Base-by-base conservation (phyloP, 2,329 filamentous ascomycete genomes). In the Cercospora nicotianae region DNA sequence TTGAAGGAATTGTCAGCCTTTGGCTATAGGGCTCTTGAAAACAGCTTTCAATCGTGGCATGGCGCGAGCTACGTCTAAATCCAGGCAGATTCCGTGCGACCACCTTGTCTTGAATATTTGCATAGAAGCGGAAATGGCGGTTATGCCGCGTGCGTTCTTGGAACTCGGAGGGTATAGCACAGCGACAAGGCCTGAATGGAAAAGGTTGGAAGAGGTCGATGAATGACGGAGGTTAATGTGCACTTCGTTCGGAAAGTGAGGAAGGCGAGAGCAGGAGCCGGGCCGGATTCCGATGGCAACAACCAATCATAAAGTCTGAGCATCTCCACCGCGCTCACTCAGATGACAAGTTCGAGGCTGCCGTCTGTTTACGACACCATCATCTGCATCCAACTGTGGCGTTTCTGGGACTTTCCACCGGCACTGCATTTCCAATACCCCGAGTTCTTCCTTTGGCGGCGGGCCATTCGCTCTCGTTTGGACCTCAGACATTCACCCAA, bases 311-410 rank as follows among this genome's bases (percentile, higher is more conserved):
- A n/a, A n/a, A n/a, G n/a, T n/a, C n/a, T n/a, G n/a, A n/a, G n/a
- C n/a, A n/a, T n/a, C 48, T 30, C 23, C 48, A 28, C 13, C 23
- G 48, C 23, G 18, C 31, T 26, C 48, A 55, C 48, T 26, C 23
- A 26, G 48, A 55, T 55, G 48, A 59, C 55, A 59, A 59, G 28
- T 59, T 59, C 61, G 30, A 64, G 62, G 62, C 62, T 64, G 33
- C 62, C 51, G 28, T 45, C 36, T 42, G 62, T 45, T 53, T 26
- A 64, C 62, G 62, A 64, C 62, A 26, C 39, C 64, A 55, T 55
- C 57, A 60, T 42, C 58, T 55, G 62, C 48, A 64, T 57, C 62
- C 59, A 58, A 60, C 53, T 59, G 64, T 57, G 64, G 64, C 64
- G 57, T 60, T 65, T 65, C 57, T 60, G 39, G 33, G 57, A 51